Base-by-base conservation (phyloP, 164 flowering plant genomes). In the Liriodendron chinense region DNA sequence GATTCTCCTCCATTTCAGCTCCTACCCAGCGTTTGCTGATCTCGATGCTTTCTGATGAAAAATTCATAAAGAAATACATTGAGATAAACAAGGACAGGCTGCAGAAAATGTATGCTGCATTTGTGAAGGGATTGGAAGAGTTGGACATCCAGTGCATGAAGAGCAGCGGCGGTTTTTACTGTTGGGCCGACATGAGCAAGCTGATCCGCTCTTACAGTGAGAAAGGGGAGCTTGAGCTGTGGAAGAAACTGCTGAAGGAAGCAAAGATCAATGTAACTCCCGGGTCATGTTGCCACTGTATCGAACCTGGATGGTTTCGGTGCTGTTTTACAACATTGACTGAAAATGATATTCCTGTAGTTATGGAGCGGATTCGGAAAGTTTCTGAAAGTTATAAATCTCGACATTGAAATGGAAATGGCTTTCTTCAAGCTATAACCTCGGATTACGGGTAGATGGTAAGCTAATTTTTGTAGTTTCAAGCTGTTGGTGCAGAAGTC, bases 271-370 rank as follows among this genome's bases (percentile, higher is more conserved):
- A 90, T 84, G 90, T 83, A 14, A 88, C 87, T 65, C 98, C 98
- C 1, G 99, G 99, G 9, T 90, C 97, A 25, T 82, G 80, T 56
- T 96, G 99, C 84, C 98, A 96, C 69, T 96, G 96, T 74, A 91
- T 96, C 50, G 99, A 94, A 83, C 98, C 97, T 9, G 98, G 98
- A 62, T 96, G 98, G 99, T 96, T 96, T 76, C 70, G 93, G 43
- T 89, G 82, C 74, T 91, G 98, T 87, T 90, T 94, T 80, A 77
- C 90, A 7, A 79, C 85, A 28, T 81, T 92, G 83, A 81, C 85
- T 0, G 94, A 92, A 69, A 81, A 77, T 56, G 96, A 96, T 72
- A 83, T 96, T 75, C 91, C 92, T 80, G 84, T 89, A 70, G 93
- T 94, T 25, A 84, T 96, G 86, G 88, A 87, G 72, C 87, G 99